A percentile compares a stretch with the other conserved stretches of the same genome.
Conservation (phyloP, 169 alveolate species). For the Eimeria acervulina region DNA sequence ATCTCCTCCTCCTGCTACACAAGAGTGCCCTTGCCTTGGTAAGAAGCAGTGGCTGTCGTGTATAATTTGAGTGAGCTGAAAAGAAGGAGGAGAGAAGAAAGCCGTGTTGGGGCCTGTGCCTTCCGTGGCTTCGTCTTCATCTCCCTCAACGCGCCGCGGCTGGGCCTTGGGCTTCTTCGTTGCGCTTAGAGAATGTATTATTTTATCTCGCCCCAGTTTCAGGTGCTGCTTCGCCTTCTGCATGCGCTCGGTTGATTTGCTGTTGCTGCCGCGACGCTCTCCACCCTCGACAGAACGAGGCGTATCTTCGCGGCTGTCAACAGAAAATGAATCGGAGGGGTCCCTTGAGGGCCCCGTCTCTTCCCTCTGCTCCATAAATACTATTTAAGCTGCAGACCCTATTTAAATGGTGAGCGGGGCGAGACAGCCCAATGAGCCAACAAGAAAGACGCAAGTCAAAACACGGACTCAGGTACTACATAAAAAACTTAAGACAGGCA, state of each 20-base stretch:
- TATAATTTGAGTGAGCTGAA: conserved; percentile 76
- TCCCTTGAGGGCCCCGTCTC: neutral
- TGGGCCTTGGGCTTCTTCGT: conserved; percentile 26
- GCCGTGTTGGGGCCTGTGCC: conserved; percentile 73
- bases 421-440: neutral
- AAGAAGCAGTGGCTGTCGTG: conserved; percentile 77
- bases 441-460: neutral
- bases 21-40: conserved; percentile 68
- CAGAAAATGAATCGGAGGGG: conserved; percentile 29
- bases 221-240: conserved; percentile 60
- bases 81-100: conserved; percentile 80
- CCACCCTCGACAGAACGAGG: neutral
- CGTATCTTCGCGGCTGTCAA: conserved; percentile 46
- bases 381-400: neutral
- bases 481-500: too few species aligned
- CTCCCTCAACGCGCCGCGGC: conserved; percentile 42
- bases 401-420: neutral
- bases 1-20: conserved; percentile 76
- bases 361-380: neutral
- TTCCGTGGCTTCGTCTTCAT: conserved; percentile 13
- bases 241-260: conserved; percentile 42
- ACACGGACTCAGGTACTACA: neutral
- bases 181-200: conserved; percentile 44
- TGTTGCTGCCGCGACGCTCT: neutral
- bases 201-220: neutral